phyloP scores from a whole-genome alignment of 176 grass and related monocot species.

The Cenchrus purpureus region DNA sequence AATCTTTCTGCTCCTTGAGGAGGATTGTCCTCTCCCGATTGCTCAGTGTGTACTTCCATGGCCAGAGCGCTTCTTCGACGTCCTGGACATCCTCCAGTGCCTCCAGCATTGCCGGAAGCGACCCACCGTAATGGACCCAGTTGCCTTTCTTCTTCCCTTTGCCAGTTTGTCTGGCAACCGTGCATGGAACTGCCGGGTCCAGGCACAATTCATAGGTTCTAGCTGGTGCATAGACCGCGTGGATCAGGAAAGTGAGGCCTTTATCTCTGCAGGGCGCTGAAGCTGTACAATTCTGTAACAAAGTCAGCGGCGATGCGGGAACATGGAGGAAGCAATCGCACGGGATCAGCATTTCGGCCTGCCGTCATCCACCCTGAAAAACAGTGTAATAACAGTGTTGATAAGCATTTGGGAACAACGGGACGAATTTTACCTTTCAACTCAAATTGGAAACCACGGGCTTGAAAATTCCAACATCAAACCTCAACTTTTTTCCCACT shows the following conservation, averaged over 20 bases:
- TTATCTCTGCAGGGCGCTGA: conserved; percentile 18
- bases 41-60: conserved; percentile 67
- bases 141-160: conserved; percentile 27
- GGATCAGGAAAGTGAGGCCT: conserved; percentile 21
- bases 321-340: conserved; percentile 51
- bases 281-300: neutral
- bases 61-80: conserved; percentile 67
- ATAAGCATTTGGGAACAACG: neutral
- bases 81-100: conserved; percentile 55
- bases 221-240: conserved; percentile 23
- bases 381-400: neutral
- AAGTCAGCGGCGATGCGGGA: neutral
- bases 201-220: conserved; percentile 12
- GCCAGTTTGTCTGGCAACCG: conserved; percentile 6
- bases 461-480: neutral
- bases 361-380: conserved; percentile 12
- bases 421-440: neutral
- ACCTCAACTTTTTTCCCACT: neutral
- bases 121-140: conserved; percentile 57
- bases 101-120: conserved; percentile 68
- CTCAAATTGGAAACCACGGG: neutral
- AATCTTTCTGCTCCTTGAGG: conserved; percentile 90
- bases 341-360: conserved; percentile 51
- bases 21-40: conserved; percentile 79
- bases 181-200: conserved; percentile 28